phyloP scores from a whole-genome alignment of 371 early-diverging fungal genomes.

The Batkoa obscura region DNA sequence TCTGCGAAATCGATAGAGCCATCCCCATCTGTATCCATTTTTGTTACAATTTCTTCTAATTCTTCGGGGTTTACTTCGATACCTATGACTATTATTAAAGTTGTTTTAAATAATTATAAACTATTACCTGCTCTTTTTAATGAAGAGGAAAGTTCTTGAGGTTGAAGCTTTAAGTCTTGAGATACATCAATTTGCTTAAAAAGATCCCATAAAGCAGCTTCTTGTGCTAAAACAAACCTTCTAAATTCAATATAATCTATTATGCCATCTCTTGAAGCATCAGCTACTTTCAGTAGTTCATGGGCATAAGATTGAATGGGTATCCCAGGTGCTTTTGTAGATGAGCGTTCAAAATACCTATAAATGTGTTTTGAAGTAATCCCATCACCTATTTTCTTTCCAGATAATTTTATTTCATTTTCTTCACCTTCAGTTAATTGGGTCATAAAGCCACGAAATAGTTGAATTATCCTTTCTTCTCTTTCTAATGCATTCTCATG shows the following conservation, averaged over 20 bases:
- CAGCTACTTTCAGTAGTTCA: conserved; percentile 32
- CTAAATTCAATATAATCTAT: conserved; percentile 51
- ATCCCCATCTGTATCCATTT: conserved; percentile 42
- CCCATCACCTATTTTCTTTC: background rate
- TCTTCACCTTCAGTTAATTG: no score
- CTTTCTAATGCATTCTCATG: conserved; percentile 15
- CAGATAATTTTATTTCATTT: background rate
- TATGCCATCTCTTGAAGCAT: conserved; percentile 35
- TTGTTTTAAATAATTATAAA: background rate
- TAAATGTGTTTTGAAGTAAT: background rate
- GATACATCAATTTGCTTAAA: conserved; percentile 44
- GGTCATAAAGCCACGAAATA: no score
- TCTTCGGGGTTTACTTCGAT: conserved; percentile 40
- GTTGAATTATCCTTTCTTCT: background rate
- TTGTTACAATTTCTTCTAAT: conserved; percentile 35
- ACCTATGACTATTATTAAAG: conserved; percentile 11
- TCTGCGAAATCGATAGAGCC: conserved; percentile 53
- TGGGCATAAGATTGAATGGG: conserved; percentile 20
- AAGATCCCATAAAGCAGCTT: conserved; percentile 38
- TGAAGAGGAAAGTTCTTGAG: conserved; percentile 28
- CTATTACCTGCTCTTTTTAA: conserved; percentile 24
- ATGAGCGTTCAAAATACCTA: background rate
- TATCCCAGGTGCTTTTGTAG: conserved; percentile 13
- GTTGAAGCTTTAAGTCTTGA: conserved; percentile 33
- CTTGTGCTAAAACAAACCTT: conserved; percentile 43